Conservation (phyloP, 805 yeast genomes). For the Diddensiella caesifluorescens region DNA sequence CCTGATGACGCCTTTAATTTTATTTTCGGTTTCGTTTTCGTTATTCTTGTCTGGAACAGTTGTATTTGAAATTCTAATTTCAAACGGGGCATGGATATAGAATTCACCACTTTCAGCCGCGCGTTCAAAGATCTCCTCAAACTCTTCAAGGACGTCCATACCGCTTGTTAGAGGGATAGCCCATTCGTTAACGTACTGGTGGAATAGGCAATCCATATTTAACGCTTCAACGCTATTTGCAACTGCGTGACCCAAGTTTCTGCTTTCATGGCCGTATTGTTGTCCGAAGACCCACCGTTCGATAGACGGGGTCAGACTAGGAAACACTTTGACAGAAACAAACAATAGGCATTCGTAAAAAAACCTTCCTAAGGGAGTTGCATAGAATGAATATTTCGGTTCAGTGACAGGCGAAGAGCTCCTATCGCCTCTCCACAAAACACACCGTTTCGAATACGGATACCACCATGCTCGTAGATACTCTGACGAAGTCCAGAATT, state of each 20-base stretch:
- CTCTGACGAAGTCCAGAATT: constrained; percentile 83
- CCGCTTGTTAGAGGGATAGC: constrained; percentile 85
- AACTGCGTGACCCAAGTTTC: constrained; percentile 58
- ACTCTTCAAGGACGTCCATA: constrained; percentile 52
- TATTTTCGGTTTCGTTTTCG: constrained; percentile 12
- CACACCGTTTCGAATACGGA: constrained; percentile 82
- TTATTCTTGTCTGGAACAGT: constrained; percentile 5
- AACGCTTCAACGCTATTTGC: constrained; percentile 80
- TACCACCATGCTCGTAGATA: constrained; percentile 96
- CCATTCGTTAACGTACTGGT: constrained; percentile 96
- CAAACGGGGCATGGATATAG: constrained; percentile 92
- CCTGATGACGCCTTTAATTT: constrained; percentile 59
- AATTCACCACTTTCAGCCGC: constrained; percentile 59
- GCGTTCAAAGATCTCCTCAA: constrained; percentile 47
- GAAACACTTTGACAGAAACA: constrained; percentile 67
- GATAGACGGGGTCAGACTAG: constrained; percentile 74
- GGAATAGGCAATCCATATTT: constrained; percentile 91
- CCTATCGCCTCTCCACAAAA: constrained; percentile 85
- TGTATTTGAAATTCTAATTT: constrained; percentile 88
- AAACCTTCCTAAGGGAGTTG: constrained; percentile 68
- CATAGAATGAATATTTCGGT: constrained; percentile 80
- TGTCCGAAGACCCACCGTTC: constrained; percentile 80
- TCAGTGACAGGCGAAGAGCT: constrained; percentile 56
- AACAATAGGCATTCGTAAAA: constrained; percentile 76
- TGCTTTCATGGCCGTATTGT: constrained; percentile 73